A percentile compares a stretch with the other conserved stretches of the same genome.
Conservation (phyloP, 31 red algal species). For the Asparagopsis taxiformis region DNA sequence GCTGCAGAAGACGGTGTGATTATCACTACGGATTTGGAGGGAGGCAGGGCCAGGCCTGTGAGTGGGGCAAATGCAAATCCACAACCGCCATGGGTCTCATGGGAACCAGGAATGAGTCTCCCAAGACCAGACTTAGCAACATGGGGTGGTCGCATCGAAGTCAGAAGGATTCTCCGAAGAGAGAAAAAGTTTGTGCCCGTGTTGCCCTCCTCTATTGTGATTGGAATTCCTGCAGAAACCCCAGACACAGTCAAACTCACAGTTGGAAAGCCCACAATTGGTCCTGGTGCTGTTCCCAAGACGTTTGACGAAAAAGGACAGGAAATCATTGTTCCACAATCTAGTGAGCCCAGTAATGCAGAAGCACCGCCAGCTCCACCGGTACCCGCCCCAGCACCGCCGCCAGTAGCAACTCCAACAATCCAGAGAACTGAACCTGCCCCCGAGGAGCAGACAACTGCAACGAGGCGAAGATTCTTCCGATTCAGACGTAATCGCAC, state of each 20-base stretch:
- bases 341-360: not conserved
- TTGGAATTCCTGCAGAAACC: slow-evolving; percentile 9
- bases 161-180: slow-evolving; percentile 9
- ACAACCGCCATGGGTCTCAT: slow-evolving; percentile 13
- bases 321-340: slow-evolving; percentile 1
- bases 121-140: slow-evolving; percentile 7
- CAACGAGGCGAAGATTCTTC: no score
- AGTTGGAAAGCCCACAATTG: slow-evolving; percentile 9
- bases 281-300: slow-evolving; percentile 6
- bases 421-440: no score
- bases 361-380: no score
- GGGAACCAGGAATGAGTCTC: slow-evolving; percentile 4
- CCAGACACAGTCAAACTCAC: slow-evolving; percentile 11
- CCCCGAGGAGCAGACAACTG: no score
- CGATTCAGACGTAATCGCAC: no score
- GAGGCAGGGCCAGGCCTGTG: not conserved
- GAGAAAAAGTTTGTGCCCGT: slow-evolving; percentile 18
- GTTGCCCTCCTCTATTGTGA: slow-evolving; percentile 9
- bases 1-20: not conserved
- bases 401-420: no score
- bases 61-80: not conserved
- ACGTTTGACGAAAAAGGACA: slow-evolving; percentile 16
- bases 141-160: slow-evolving; percentile 2
- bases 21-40: not conserved
- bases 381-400: no score